These are phyloP conservation scores for Penicillium turbatum DNA, from an alignment of 495 filamentous ascomycete genomes.

Conservation along the genomic window DNA sequence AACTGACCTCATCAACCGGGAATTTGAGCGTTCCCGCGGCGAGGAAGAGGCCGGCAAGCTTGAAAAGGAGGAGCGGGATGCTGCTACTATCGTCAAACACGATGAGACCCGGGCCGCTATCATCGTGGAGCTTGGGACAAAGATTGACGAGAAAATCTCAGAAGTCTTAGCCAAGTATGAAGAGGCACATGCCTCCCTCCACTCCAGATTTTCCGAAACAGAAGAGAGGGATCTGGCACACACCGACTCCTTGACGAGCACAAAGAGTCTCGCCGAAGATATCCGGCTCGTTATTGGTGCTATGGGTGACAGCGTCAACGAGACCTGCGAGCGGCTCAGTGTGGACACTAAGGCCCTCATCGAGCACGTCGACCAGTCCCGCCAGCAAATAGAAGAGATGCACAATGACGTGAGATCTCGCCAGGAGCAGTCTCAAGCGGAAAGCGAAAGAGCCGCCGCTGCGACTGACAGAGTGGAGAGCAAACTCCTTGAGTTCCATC, in stretches of 20 bases:
- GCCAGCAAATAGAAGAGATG: constrained; percentile 71
- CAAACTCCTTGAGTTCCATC: constrained; percentile 73
- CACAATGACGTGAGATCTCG: constrained; percentile 66
- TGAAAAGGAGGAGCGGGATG: constrained; percentile 73
- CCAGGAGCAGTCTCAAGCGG: constrained; percentile 71
- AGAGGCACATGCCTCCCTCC: constrained; percentile 64
- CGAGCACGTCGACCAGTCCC: constrained; percentile 69
- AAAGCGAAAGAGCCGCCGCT: constrained; percentile 64
- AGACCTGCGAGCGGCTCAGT: constrained; percentile 76
- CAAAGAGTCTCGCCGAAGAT: constrained; percentile 77
- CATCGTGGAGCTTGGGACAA: constrained; percentile 53
- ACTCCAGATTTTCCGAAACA: constrained; percentile 63
- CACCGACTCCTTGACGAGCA: constrained; percentile 63
- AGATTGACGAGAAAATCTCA: constrained; percentile 75
- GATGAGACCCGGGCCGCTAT: constrained; percentile 56
- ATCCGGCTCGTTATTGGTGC: constrained; percentile 78
- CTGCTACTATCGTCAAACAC: constrained; percentile 63
- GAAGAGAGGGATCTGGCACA: constrained; percentile 63
- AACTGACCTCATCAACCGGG: constrained; percentile 69
- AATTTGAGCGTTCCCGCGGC: constrained; percentile 73
- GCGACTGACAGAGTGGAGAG: constrained; percentile 72
- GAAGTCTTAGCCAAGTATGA: constrained; percentile 79
- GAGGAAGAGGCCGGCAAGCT: constrained; percentile 64
- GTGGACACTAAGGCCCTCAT: constrained; percentile 82
- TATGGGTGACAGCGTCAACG: constrained; percentile 76